A percentile compares a stretch with the other conserved stretches of the same genome.
phyloP scores from a whole-genome alignment of 352 stramenopile genomes.

The Globisporangium nagaii region DNA sequence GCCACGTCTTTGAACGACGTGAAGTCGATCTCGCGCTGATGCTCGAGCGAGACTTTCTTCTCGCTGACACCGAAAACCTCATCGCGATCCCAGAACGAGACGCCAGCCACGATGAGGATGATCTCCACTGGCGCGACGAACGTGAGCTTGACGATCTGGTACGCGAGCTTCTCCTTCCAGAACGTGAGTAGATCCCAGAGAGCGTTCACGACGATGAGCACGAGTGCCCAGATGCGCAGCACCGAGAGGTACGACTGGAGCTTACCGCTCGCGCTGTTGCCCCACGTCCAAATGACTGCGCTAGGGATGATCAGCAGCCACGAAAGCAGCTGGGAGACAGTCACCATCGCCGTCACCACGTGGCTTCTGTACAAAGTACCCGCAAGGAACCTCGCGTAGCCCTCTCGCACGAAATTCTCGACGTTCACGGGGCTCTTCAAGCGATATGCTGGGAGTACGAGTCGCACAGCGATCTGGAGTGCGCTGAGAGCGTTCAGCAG shows the following conservation, averaged over 20 bases:
- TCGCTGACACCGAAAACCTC: slow-evolving; percentile 3
- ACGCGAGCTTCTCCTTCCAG: slow-evolving; percentile 20
- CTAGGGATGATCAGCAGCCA: slow-evolving; percentile 38
- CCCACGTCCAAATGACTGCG: slow-evolving; percentile 14
- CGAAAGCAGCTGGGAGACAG: slow-evolving; percentile 6
- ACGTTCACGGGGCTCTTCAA: neutral
- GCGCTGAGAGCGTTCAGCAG: slow-evolving; percentile 17
- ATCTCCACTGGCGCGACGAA: slow-evolving; percentile 30
- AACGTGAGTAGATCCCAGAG: slow-evolving; percentile 27
- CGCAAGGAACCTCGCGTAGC: neutral
- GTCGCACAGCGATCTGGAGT: neutral
- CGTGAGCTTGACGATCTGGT: slow-evolving; percentile 19
- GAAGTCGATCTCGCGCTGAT: slow-evolving; percentile 12
- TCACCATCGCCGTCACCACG: neutral
- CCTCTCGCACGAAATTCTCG: neutral
- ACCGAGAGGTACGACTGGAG: slow-evolving; percentile 29
- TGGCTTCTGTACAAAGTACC: slow-evolving; percentile 13
- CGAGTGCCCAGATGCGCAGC: slow-evolving; percentile 27
- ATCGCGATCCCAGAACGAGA: slow-evolving; percentile 2
- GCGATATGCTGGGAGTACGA: neutral
- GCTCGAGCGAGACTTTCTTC: slow-evolving; percentile 3
- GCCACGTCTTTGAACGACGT: slow-evolving; percentile 12
- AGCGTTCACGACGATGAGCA: slow-evolving; percentile 26
- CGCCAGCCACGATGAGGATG: slow-evolving; percentile 9
- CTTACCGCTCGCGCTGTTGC: slow-evolving; percentile 6